A percentile compares a stretch with the other conserved stretches of the same genome.
These are phyloP conservation scores for Pleurozium schreberi DNA, from an alignment of 225 moss, liverwort and hornwort species.

Conservation along the genomic window DNA sequence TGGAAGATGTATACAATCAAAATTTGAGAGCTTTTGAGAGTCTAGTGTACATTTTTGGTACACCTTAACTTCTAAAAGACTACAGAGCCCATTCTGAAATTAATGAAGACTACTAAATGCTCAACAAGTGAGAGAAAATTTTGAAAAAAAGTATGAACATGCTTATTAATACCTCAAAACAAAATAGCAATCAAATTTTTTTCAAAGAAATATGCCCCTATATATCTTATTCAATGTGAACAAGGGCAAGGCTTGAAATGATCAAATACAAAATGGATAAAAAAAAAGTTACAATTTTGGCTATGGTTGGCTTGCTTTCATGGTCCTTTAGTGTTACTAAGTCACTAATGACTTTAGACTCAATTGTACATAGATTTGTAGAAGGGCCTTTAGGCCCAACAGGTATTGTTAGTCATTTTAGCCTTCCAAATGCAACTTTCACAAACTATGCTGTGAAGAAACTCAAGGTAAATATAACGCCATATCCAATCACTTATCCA, in stretches of 20 bases:
- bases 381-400: accelerated
- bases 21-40: background rate
- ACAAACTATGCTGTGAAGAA: background rate
- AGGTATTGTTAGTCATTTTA: accelerated
- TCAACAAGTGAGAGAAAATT: background rate
- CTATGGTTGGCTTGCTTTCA: background rate
- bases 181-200: background rate
- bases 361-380: background rate
- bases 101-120: accelerated
- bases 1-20: background rate
- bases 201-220: background rate
- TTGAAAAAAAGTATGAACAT: background rate
- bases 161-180: background rate
- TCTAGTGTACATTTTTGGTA: background rate
- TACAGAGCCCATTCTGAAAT: background rate
- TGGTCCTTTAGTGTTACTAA: accelerated
- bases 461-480: too few species aligned
- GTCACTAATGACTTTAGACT: background rate
- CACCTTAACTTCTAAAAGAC: background rate
- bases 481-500: accelerated
- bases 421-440: accelerated
- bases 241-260: background rate
- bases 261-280: background rate
- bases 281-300: background rate
- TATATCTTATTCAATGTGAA: background rate